Evolutionary conservation across 2,329 filamentous ascomycete genomes (phyloP).

Genomic region (Zasmidium angulare): DNA sequence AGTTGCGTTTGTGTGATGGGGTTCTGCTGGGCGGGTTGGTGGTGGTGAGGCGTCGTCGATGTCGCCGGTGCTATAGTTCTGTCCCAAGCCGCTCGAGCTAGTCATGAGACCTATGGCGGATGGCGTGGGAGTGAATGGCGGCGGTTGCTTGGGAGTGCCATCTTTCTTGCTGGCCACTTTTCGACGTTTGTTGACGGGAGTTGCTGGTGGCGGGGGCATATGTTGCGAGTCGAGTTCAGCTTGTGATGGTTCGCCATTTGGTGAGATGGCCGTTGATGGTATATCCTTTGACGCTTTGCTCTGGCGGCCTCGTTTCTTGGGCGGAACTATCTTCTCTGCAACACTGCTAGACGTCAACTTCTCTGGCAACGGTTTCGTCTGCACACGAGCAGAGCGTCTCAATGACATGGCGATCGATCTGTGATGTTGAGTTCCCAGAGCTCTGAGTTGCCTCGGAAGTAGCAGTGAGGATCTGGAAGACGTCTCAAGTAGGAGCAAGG

Average conservation of each 20-base stretch:
- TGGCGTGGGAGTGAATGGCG: conserved; percentile 50
- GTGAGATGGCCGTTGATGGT: conserved; percentile 13
- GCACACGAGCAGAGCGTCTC: conserved; percentile 52
- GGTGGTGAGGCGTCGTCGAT: conserved; percentile 38
- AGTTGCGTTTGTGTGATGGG: conserved; percentile 66
- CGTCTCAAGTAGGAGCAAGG: not conserved
- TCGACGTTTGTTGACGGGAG: conserved; percentile 29
- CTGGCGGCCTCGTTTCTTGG: conserved; percentile 27
- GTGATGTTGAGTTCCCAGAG: not conserved
- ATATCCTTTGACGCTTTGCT: conserved; percentile 20
- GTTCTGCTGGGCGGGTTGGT: conserved; percentile 58
- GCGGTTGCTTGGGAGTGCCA: conserved; percentile 27
- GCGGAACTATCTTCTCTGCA: conserved; percentile 13
- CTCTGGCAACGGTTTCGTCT: conserved; percentile 12
- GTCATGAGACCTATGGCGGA: conserved; percentile 50
- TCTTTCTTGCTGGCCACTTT: conserved; percentile 25
- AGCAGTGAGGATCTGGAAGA: no score
- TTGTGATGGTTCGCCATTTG: conserved; percentile 8
- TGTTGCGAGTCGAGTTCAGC: conserved; percentile 14
- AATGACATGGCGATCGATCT: conserved; percentile 47
- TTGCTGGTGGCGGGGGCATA: conserved; percentile 34
- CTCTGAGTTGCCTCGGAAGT: not conserved
- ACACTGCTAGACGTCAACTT: conserved; percentile 4
- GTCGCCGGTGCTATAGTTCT: conserved; percentile 42
- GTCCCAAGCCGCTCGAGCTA: conserved; percentile 29